Conservation (phyloP, 805 yeast genomes). For the Pichia insulana region DNA sequence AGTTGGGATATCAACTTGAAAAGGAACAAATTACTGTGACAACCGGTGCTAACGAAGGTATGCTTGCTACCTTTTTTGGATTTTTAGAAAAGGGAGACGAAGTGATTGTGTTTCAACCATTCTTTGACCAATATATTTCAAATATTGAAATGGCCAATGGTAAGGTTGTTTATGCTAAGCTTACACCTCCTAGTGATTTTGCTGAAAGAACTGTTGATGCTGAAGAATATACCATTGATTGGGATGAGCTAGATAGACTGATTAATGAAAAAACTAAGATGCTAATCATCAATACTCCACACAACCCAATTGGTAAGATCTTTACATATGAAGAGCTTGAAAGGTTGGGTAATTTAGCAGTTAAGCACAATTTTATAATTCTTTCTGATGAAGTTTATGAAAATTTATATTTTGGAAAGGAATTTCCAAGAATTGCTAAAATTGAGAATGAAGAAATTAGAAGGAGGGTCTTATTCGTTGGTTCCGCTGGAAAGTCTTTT, state of each 20-base stretch:
- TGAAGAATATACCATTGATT: slow-evolving; percentile 80
- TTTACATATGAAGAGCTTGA: slow-evolving; percentile 68
- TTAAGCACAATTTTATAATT: slow-evolving; percentile 72
- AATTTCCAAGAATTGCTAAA: slow-evolving; percentile 77
- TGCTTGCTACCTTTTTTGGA: slow-evolving; percentile 76
- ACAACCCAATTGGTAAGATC: slow-evolving; percentile 92
- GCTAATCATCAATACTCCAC: slow-evolving; percentile 87
- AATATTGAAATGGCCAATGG: slow-evolving; percentile 94
- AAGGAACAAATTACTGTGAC: slow-evolving; percentile 67
- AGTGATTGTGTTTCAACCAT: slow-evolving; percentile 93
- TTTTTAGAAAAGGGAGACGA: slow-evolving; percentile 84
- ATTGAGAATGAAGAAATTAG: slow-evolving; percentile 64
- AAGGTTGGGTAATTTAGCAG: slow-evolving; percentile 73
- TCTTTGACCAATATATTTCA: slow-evolving; percentile 92
- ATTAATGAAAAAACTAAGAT: slow-evolving; percentile 73
- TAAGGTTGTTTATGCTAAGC: slow-evolving; percentile 75
- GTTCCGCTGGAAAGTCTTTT: slow-evolving; percentile 95
- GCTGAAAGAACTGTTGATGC: slow-evolving; percentile 59
- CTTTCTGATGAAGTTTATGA: slow-evolving; percentile 95
- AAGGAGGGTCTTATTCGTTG: slow-evolving; percentile 77
- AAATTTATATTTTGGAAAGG: slow-evolving; percentile 58
- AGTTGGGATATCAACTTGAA: slow-evolving; percentile 48
- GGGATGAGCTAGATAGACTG: slow-evolving; percentile 63
- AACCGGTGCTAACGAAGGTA: slow-evolving; percentile 97
- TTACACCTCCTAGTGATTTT: slow-evolving; percentile 75